Evolutionary conservation across 495 filamentous ascomycete genomes (phyloP), one percentile per base, ranked within the genome.

Genomic region (Penicilliopsis zonata): DNA sequence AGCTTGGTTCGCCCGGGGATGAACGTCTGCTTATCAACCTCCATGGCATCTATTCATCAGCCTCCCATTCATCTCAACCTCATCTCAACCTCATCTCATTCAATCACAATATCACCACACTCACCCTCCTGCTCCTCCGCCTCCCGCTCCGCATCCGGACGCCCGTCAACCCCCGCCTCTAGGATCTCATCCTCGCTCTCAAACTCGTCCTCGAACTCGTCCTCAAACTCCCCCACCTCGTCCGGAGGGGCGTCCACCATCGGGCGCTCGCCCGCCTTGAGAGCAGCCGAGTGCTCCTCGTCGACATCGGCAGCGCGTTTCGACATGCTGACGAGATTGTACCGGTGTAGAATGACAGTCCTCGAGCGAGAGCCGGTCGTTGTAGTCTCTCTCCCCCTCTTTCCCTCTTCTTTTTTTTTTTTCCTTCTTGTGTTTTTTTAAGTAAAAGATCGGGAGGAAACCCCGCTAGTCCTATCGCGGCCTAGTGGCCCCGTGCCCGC

Each of bases 181-280:
- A 95, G 55, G 28, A 96, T 81, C 59, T 96, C 88, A 49, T 94
- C 86, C 43, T 94, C 88, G 46, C 85, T 93, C 65, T 94, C 87
- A 47, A 84, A 96, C 47, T 96, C 88, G 45, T 95, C 88, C 55
- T 93, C 88, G 40, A 80, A 96, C 42, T 94, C 83, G 57, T 96
- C 88, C 54, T 94, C 88, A 40, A 94, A 94, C 38, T 90, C 83
- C 48, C 82, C 82, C 61, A 78, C 79, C 32, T 86, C 82, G 42
- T 72, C 64, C 13, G 53, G 53, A 42, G 56, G 53, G 38, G 55
- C 44, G 17, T 61, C 45, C 36, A 52, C 35, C 21, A 64, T 48
- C 43, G 78, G 80, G 30, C 81, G 68, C 32, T 70, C 74, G 28
- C 80, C 78, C 36, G 67, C 71, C 62, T 85, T 86, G 40, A 83